phyloP scores from a whole-genome alignment of 176 grass and related monocot species.

The Tillandsia fasciculata region DNA sequence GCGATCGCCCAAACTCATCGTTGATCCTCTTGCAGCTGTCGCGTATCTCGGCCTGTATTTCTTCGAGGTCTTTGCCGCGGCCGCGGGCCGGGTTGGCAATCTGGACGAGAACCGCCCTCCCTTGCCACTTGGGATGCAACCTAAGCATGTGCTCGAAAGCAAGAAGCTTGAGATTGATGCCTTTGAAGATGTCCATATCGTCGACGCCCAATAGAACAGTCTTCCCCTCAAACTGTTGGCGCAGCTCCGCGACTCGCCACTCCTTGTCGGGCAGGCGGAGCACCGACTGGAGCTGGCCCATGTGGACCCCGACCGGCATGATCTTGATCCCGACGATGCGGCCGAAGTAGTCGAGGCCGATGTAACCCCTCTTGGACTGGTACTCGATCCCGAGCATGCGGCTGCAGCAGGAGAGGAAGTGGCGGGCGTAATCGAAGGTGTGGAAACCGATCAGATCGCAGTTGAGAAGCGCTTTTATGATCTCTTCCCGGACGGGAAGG shows the following conservation, averaged over 20 bases:
- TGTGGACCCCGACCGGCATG: conserved; percentile 91
- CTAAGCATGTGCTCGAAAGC: conserved; percentile 88
- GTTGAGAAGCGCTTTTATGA: conserved; percentile 82
- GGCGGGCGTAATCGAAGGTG: conserved; percentile 93
- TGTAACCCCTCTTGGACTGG: conserved; percentile 93
- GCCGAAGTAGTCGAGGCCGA: conserved; percentile 95
- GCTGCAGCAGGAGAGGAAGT: conserved; percentile 97
- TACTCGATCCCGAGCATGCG: conserved; percentile 97
- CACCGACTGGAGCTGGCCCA: conserved; percentile 67
- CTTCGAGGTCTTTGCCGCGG: conserved; percentile 59
- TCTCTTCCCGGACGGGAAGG: conserved; percentile 92
- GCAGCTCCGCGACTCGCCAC: conserved; percentile 55
- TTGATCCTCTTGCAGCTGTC: conserved; percentile 73
- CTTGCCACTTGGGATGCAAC: conserved; percentile 77
- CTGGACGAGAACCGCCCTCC: conserved; percentile 75
- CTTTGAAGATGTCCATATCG: conserved; percentile 99
- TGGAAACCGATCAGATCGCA: conserved; percentile 98
- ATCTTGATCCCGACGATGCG: conserved; percentile 97
- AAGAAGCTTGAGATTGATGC: conserved; percentile 91
- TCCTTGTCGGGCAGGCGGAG: conserved; percentile 61
- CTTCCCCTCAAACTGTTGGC: conserved; percentile 67
- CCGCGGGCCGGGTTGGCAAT: conserved; percentile 77
- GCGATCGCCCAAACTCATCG: conserved; percentile 40
- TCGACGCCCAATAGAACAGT: conserved; percentile 83
- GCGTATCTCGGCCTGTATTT: conserved; percentile 61